Evolutionary conservation across 169 alveolate genomes (phyloP).

Genomic region (Neospora caninum): DNA sequence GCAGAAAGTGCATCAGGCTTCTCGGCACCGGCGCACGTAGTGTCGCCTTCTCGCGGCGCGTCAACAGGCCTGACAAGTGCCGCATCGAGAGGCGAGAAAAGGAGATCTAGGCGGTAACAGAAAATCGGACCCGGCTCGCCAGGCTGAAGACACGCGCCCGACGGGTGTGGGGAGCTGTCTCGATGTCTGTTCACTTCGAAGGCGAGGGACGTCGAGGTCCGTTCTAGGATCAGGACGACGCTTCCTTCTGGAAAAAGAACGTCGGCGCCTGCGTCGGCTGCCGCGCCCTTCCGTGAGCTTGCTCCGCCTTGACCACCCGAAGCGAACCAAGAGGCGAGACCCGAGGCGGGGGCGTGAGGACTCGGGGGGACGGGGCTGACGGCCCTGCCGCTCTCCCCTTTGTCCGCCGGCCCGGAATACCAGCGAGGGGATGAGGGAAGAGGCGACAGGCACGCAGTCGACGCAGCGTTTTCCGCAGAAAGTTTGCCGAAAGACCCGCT

Average conservation of each 20-base stretch:
- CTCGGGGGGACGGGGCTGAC: neutral
- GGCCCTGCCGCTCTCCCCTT: neutral
- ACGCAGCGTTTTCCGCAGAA: neutral
- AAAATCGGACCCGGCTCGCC: slow-evolving; percentile 27
- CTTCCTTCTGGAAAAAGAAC: slow-evolving; percentile 6
- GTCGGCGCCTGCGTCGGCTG: neutral
- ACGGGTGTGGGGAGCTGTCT: neutral
- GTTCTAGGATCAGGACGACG: neutral
- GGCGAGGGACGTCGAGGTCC: neutral
- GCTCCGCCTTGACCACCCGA: neutral
- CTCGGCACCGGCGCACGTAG: neutral
- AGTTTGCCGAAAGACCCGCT: no score
- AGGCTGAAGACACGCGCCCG: neutral
- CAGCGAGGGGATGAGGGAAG: neutral
- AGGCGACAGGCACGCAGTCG: neutral
- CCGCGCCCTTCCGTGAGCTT: neutral
- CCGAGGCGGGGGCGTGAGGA: neutral
- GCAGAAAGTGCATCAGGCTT: neutral
- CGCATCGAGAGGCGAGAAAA: neutral
- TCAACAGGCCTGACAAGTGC: neutral
- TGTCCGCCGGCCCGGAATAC: neutral
- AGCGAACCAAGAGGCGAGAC: neutral
- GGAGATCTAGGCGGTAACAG: neutral
- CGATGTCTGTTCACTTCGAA: neutral
- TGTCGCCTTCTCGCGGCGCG: neutral